These are phyloP conservation scores for Caryopteris hybrid DNA, from an alignment of 305 asterid species.

Conservation along the genomic window DNA sequence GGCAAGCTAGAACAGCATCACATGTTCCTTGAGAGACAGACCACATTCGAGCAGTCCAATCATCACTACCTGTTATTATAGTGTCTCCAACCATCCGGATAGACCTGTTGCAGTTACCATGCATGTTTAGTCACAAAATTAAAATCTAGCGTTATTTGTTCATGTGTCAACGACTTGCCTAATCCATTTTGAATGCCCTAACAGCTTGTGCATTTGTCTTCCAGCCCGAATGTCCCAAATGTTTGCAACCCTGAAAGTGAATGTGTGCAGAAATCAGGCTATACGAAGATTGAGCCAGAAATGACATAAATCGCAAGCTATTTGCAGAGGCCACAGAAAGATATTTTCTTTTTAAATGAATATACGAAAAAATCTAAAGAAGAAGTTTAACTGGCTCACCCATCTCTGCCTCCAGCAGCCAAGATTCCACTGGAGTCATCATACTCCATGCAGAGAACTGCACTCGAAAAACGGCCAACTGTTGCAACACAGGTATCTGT, in stretches of 20 bases:
- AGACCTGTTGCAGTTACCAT: constrained; percentile 53
- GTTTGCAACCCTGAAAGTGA: constrained; percentile 57
- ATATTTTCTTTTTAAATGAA: neutral
- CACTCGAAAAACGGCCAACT: constrained; percentile 87
- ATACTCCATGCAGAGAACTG: constrained; percentile 91
- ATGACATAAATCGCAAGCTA: constrained; percentile 11
- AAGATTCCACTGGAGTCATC: constrained; percentile 85
- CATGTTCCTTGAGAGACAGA: constrained; percentile 89
- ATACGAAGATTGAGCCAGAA: constrained; percentile 14
- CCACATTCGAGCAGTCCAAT: constrained; percentile 98
- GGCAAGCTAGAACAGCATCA: constrained; percentile 93
- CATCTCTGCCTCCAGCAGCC: constrained; percentile 95
- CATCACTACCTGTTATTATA: constrained; percentile 93
- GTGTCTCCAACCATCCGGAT: constrained; percentile 97
- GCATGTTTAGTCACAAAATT: constrained; percentile 10
- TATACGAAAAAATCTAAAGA: neutral
- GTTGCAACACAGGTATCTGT: constrained; percentile 98
- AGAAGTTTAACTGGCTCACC: constrained; percentile 44
- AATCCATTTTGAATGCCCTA: constrained; percentile 94
- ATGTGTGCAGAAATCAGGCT: constrained; percentile 22
- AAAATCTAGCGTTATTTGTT: neutral
- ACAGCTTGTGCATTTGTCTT: constrained; percentile 84
- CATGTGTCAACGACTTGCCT: constrained; percentile 36
- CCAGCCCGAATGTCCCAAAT: constrained; percentile 97
- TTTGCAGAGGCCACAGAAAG: constrained; percentile 6